phyloP scores from a whole-genome alignment of 2,329 filamentous ascomycete species.

The Cercospora sp. region DNA sequence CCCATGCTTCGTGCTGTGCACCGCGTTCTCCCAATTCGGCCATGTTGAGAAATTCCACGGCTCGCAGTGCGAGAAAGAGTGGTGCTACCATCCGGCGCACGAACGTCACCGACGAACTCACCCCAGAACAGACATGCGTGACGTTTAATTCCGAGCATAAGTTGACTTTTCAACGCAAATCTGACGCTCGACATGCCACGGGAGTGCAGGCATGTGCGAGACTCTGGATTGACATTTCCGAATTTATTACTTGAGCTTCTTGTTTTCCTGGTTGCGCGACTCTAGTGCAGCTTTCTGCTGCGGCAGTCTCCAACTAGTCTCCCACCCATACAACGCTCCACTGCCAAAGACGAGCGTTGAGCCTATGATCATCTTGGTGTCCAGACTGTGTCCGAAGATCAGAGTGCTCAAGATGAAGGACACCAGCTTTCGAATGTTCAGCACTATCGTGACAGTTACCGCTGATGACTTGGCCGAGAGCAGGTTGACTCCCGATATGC shows the following conservation, averaged over 20 bases:
- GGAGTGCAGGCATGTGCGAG: background rate
- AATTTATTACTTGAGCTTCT: background rate
- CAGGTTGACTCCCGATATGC: constrained; percentile 95
- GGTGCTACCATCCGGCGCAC: background rate
- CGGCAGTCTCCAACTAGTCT: constrained; percentile 55
- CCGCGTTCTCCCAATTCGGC: background rate
- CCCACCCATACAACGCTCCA: constrained; percentile 86
- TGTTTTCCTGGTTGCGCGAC: background rate
- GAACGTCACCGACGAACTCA: background rate
- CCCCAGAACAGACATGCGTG: background rate
- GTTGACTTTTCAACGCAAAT: constrained; percentile 1
- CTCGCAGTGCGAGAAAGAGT: background rate
- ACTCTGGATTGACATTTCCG: background rate
- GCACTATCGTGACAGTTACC: constrained; percentile 90
- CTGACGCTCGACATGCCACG: background rate
- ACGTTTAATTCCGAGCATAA: background rate
- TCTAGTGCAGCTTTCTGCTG: constrained; percentile 28
- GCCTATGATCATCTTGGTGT: constrained; percentile 74
- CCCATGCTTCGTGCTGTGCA: background rate
- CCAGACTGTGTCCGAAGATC: constrained; percentile 85
- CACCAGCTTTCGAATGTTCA: constrained; percentile 92
- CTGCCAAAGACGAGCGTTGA: constrained; percentile 85
- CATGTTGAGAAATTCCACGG: background rate
- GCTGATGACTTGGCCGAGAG: constrained; percentile 85
- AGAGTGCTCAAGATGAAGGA: constrained; percentile 90